phyloP scores from a whole-genome alignment of 228 moss, liverwort and hornwort genomes.

The Sphagnum fallax region DNA sequence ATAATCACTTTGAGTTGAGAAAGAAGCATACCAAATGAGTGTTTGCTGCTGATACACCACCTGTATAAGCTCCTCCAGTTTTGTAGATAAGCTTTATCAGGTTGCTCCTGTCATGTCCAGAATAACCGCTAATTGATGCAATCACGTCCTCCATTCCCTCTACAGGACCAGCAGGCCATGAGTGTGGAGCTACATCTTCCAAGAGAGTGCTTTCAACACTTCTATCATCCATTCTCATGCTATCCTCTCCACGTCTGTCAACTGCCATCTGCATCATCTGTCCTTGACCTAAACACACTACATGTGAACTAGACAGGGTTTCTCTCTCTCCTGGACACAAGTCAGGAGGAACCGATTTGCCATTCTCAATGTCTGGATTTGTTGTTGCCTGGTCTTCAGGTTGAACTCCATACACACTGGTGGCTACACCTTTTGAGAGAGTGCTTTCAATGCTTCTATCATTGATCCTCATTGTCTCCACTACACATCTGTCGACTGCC shows the following conservation, averaged over 20 bases:
- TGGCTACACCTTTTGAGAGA: constrained; percentile 9
- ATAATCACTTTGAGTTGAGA: neutral
- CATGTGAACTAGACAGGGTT: constrained; percentile 1
- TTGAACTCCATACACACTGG: neutral
- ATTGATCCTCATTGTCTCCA: constrained; percentile 5
- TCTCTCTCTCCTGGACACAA: constrained; percentile 7
- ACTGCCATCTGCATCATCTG: neutral
- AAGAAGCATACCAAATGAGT: constrained; percentile 72
- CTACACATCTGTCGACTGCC: constrained; percentile 11
- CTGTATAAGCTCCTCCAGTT: constrained; percentile 75
- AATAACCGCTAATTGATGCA: constrained; percentile 84
- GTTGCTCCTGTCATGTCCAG: constrained; percentile 42
- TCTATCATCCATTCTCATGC: constrained; percentile 14
- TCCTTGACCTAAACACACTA: too few species aligned
- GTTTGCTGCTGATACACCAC: constrained; percentile 59
- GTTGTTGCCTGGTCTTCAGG: constrained; percentile 2
- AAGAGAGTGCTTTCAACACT: constrained; percentile 3
- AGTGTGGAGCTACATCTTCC: constrained; percentile 3
- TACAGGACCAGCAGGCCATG: constrained; percentile 41
- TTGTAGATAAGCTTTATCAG: constrained; percentile 73
- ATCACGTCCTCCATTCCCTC: constrained; percentile 68
- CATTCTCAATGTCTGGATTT: neutral
- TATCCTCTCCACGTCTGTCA: constrained; percentile 14
- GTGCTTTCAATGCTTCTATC: neutral
- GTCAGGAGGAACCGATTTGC: constrained; percentile 1